Percentiles rank a stretch among this genome's conserved stretches.
Conservation (phyloP, 805 yeast genomes). For the Candida nitratophila region DNA sequence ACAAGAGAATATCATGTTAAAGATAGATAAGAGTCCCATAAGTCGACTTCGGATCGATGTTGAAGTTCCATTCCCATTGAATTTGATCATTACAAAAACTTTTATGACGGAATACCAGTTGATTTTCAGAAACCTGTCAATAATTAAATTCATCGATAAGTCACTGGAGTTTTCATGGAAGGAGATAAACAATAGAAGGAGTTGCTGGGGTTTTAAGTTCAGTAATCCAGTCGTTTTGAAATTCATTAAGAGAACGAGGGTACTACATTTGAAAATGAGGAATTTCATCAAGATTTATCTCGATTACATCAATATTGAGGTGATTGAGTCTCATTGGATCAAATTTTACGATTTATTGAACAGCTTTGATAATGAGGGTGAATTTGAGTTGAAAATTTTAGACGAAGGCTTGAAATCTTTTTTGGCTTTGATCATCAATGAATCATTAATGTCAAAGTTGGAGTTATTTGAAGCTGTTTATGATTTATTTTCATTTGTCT, state of each 20-base stretch:
- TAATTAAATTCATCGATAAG: slow-evolving; percentile 55
- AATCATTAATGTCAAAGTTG: slow-evolving; percentile 59
- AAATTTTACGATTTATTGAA: slow-evolving; percentile 27
- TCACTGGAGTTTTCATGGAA: slow-evolving; percentile 63
- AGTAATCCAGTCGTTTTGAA: slow-evolving; percentile 35
- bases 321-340: slow-evolving; percentile 49
- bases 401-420: slow-evolving; percentile 44
- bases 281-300: slow-evolving; percentile 49
- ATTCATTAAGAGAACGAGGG: slow-evolving; percentile 49
- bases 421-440: slow-evolving; percentile 56
- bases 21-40: slow-evolving; percentile 35
- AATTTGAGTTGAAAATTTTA: slow-evolving; percentile 32
- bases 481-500: slow-evolving; percentile 38
- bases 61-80: slow-evolving; percentile 81
- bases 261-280: slow-evolving; percentile 51
- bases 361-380: slow-evolving; percentile 10
- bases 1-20: slow-evolving; percentile 19
- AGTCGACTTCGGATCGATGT: slow-evolving; percentile 49
- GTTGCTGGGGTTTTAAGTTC: slow-evolving; percentile 52
- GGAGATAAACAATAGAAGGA: slow-evolving; percentile 54
- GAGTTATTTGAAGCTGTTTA: slow-evolving; percentile 41
- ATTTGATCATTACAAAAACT: slow-evolving; percentile 64
- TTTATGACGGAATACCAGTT: slow-evolving; percentile 73
- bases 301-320: slow-evolving; percentile 49
- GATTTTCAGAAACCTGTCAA: slow-evolving; percentile 62